phyloP scores from a whole-genome alignment of 192 early-diverging fungal genomes.

The Funneliformis geosporum region DNA sequence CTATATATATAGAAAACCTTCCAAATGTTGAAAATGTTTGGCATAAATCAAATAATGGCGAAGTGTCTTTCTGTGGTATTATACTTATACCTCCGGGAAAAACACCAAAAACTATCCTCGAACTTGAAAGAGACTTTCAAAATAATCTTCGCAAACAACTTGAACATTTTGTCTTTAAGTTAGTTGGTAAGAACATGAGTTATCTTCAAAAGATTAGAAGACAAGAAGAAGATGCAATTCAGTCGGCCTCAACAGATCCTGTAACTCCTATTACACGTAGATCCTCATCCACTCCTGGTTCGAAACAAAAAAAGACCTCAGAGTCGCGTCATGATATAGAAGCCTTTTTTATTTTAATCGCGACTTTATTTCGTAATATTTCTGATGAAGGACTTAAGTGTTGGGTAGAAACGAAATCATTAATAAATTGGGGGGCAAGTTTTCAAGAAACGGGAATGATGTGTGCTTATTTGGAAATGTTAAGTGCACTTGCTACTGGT shows the following conservation, averaged over 20 bases:
- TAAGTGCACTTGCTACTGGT: conserved; percentile 83
- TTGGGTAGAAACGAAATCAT: conserved; percentile 68
- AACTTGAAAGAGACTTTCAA: conserved; percentile 34
- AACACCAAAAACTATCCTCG: background rate
- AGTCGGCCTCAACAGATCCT: conserved; percentile 7
- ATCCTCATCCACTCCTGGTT: conserved; percentile 30
- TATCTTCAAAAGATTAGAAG: conserved; percentile 64
- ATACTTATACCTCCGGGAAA: conserved; percentile 3
- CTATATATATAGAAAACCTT: background rate
- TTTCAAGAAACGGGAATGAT: conserved; percentile 63
- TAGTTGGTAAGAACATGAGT: conserved; percentile 58
- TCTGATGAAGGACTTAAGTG: conserved; percentile 74
- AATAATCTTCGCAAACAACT: conserved; percentile 35
- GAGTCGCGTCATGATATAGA: conserved; percentile 60
- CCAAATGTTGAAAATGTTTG: conserved; percentile 5
- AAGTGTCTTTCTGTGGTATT: conserved; percentile 17
- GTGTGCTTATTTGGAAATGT: conserved; percentile 77
- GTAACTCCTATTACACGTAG: conserved; percentile 27
- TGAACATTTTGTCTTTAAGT: conserved; percentile 29
- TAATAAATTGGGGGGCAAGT: conserved; percentile 65
- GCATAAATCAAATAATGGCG: conserved; percentile 2
- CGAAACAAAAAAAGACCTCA: conserved; percentile 12
- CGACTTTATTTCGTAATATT: conserved; percentile 71
- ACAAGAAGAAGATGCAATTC: conserved; percentile 66
- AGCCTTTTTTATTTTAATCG: conserved; percentile 71